Evolutionary conservation across 768 basidiomycete species (phyloP), one percentile per base, ranked within the genome.

Genomic region (Amanita thiersii): DNA sequence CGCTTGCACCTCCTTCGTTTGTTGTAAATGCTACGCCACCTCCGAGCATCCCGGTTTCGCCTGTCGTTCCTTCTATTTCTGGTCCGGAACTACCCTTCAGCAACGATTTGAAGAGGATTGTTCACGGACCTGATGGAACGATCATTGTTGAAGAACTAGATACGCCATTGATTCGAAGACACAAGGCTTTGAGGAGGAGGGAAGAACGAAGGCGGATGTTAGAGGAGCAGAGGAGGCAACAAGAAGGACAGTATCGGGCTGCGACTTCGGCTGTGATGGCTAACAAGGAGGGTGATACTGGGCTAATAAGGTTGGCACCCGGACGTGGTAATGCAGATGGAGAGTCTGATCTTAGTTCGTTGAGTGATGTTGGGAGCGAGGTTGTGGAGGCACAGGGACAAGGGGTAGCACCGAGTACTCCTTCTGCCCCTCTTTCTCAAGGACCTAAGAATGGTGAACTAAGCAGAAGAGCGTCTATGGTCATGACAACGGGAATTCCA

Each of bases 131-230:
- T n/a, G 62, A 63, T 32, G 72, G 73, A n/a, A 67, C 60, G 43
- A 66, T 80, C 35, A 72, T 84, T 41, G 73, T 86, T 43, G 83
- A 87, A 52, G 75, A 77, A 45, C 64, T 86, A 17, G 85, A 86
- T 51, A 80, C 85, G 4, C 84, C 84, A 25, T 71, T 71, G 3
- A 79, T 73, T 29, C 74, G 84, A 3, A 68, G 73, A 37, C 69
- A 75, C 57, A 83, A 79, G 58, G 66, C 65, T 14, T 56, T 62
- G 44, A 65, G 68, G 5, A 64, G 59, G 38, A 77, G 72, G 52
- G 68, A 59, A 1, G 64, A 65, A 43, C 60, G 56, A 47, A 55
- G 53, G 35, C 55, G 49, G 31, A 44, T 50, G 14, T 43, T 48
- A 39, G 40, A 51, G 39, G 47, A 36, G 57, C 50, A 25, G 56